Evolutionary conservation across 2,329 filamentous ascomycete species (phyloP).

Genomic region (Talaromyces sp.): DNA sequence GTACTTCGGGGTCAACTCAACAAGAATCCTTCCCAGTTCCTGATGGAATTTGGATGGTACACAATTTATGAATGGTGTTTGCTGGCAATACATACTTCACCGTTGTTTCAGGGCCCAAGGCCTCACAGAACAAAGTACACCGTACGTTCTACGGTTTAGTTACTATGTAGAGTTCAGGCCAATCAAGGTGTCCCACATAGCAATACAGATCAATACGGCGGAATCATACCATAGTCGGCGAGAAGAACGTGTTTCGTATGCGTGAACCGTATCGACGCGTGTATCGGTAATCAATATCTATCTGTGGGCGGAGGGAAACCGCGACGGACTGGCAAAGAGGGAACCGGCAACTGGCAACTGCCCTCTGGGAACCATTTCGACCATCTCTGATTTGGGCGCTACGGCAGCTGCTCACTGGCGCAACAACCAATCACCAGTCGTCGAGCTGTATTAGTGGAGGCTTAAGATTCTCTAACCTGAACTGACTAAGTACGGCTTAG

Average conservation of each 20-base stretch:
- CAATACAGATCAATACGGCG: neutral
- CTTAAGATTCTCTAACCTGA: neutral
- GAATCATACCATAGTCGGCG: neutral
- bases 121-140: neutral
- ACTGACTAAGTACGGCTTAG: too few species aligned
- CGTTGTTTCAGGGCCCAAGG: neutral
- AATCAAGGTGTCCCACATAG: constrained; percentile 9
- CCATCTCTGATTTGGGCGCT: neutral
- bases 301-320: neutral
- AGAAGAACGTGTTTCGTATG: neutral
- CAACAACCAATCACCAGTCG: neutral
- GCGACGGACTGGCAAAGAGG: neutral
- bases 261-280: neutral
- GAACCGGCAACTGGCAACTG: neutral
- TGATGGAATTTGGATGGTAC: neutral
- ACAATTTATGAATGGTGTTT: neutral
- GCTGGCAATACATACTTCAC: neutral
- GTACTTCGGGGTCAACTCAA: neutral
- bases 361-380: neutral
- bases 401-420: neutral
- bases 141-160: too few species aligned
- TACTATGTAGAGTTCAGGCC: neutral
- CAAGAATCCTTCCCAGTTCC: neutral
- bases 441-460: neutral
- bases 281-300: neutral